phyloP scores from a whole-genome alignment of 2,329 filamentous ascomycete species.

The Ophiosphaerella herpotricha region DNA sequence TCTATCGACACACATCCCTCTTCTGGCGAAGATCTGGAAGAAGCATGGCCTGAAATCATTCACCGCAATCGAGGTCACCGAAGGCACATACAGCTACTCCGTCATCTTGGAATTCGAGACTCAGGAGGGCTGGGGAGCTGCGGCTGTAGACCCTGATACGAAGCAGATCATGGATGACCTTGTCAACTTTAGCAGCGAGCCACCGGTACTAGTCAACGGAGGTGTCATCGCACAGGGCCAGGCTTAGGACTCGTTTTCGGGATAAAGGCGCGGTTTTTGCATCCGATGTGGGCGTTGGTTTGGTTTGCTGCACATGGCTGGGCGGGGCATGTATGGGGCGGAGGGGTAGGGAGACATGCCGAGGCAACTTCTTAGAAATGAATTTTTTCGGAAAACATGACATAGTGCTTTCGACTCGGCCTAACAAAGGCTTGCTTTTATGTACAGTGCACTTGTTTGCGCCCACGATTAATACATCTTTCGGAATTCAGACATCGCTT shows the following conservation, averaged over 20 bases:
- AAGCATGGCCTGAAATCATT: slow-evolving; percentile 46
- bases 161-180: slow-evolving; percentile 47
- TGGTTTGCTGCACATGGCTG: not conserved
- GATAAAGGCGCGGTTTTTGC: too few relatives aligned
- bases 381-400: not conserved
- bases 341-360: not conserved
- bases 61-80: slow-evolving; percentile 24
- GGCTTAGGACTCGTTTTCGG: not conserved
- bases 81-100: slow-evolving; percentile 26
- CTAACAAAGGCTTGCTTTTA: not conserved
- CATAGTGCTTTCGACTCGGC: slow-evolving; percentile 8
- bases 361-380: slow-evolving; percentile 3
- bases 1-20: slow-evolving; percentile 52
- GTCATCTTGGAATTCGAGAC: slow-evolving; percentile 31
- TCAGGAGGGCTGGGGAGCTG: slow-evolving; percentile 26
- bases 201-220: slow-evolving; percentile 37
- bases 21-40: slow-evolving; percentile 49
- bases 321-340: not conserved
- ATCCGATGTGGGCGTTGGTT: slow-evolving; percentile 1
- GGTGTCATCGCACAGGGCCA: slow-evolving; percentile 20
- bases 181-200: slow-evolving; percentile 41
- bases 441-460: not conserved
- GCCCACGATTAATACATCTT: not conserved
- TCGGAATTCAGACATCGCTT: not conserved
- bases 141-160: slow-evolving; percentile 16